Evolutionary conservation across 345 rosid species (phyloP), one percentile per base, ranked within the genome.

Genomic region (Citrus unshiu): DNA sequence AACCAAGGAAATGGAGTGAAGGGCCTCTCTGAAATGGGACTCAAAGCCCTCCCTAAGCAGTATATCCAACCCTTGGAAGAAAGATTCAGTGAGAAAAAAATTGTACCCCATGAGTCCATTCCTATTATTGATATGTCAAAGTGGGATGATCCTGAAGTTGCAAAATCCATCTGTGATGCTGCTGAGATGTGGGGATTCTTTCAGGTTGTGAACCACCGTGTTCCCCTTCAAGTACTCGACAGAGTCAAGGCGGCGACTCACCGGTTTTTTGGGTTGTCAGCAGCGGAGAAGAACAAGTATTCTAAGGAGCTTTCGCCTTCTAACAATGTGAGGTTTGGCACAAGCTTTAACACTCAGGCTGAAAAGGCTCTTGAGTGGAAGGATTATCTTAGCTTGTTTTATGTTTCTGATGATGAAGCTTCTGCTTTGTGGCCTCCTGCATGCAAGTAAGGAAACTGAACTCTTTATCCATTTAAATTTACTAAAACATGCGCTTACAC

Each of bases 341-440:
- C 88, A 2, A 87, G 88, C 80, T 86, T 89, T 25, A 80, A 83
- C 67, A 87, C 91, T 72, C 77, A 61, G 30, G 87, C 81, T 2
- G 92, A 87, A 80, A 80, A 80, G 73, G 90, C 88, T 61, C 77
- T 88, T 1, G 90, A 87, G 82, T 90, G 90, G 93, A 88, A 88
- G 83, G 93, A 90, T 80, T 88, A 79, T 51, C 89, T 87, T 10
- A 87, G 91, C 72, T 84, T 88, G 77, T 84, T 85, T 79, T 86
- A 81, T 69, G 86, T 84, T 43, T 85, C 90, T 16, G 87, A 86
- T 2, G 85, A 85, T 19, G 89, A 86, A 62, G 84, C 90, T 57
- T 73, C 83, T 54, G 78, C 87, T 65, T 70, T 81, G 9, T 88
- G 90, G 90, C 90, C 91, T 81, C 62, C 83, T 67, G 77, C 66